A percentile compares a stretch with the other conserved stretches of the same genome.
phyloP scores from a whole-genome alignment of 306 rosid species.

The Alnus rubra region DNA sequence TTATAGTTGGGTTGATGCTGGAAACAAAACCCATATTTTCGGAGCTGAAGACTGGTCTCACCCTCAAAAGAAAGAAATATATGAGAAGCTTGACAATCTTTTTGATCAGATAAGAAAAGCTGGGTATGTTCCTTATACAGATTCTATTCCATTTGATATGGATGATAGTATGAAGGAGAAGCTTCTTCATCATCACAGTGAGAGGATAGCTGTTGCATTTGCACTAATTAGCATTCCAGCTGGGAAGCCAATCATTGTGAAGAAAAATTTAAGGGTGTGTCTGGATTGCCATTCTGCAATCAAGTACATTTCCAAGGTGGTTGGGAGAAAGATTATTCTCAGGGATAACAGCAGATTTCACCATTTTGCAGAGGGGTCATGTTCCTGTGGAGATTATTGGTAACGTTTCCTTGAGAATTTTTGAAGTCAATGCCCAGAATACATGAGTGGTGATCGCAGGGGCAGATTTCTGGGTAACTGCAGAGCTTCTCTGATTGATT shows the following conservation, averaged over 20 bases:
- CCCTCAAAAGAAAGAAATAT: constrained; percentile 48
- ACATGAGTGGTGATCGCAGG: neutral
- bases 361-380: constrained; percentile 47
- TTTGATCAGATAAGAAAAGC: constrained; percentile 44
- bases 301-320: constrained; percentile 52
- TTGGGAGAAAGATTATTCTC: constrained; percentile 43
- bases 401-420: constrained; percentile 22
- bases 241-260: constrained; percentile 52
- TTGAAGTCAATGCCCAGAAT: constrained; percentile 3
- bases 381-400: constrained; percentile 64
- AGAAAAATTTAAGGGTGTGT: constrained; percentile 61
- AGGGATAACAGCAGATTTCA: constrained; percentile 58
- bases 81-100: constrained; percentile 46
- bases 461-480: neutral
- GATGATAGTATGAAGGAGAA: constrained; percentile 42
- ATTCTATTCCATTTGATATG: constrained; percentile 40
- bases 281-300: constrained; percentile 54
- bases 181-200: constrained; percentile 57
- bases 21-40: constrained; percentile 52
- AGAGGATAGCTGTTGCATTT: constrained; percentile 59
- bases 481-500: neutral
- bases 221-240: constrained; percentile 37
- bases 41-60: constrained; percentile 59
- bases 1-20: constrained; percentile 60
- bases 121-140: constrained; percentile 50